Percentiles rank a stretch among this genome's conserved stretches.
Evolutionary conservation across 345 rosid genomes (phyloP).

Genomic region (Lumnitzera littorea): DNA sequence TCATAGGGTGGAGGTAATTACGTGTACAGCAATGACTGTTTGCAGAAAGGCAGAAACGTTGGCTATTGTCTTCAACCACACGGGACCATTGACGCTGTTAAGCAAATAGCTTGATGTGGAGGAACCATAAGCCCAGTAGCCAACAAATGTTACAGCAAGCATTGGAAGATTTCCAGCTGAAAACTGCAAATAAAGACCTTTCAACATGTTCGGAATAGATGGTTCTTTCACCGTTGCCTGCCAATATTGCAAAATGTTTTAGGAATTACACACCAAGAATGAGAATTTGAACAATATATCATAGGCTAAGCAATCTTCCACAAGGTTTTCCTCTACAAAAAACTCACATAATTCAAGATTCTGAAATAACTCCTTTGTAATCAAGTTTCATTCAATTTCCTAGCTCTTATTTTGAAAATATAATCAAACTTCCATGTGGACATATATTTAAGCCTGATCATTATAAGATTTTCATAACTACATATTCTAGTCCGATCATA

Average conservation of each 20-base stretch:
- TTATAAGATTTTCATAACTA: no score
- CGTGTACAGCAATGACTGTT: slow-evolving; percentile 77
- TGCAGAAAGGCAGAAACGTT: slow-evolving; percentile 78
- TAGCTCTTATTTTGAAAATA: no score
- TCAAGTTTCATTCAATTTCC: no score
- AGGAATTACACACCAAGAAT: no score
- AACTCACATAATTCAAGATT: no score
- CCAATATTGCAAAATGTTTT: not conserved
- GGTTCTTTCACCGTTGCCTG: slow-evolving; percentile 71
- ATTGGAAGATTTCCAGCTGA: slow-evolving; percentile 61
- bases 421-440: no score
- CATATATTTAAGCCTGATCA: no score
- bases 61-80: slow-evolving; percentile 75
- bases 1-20: slow-evolving; percentile 19
- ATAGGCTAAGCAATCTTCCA: no score
- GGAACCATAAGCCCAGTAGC: slow-evolving; percentile 98
- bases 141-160: slow-evolving; percentile 61
- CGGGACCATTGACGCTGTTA: slow-evolving; percentile 60
- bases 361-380: no score
- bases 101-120: slow-evolving; percentile 64
- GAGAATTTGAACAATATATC: no score
- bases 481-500: no score
- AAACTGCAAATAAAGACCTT: slow-evolving; percentile 82
- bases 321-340: no score
- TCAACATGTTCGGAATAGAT: slow-evolving; percentile 73